A percentile compares a stretch with the other conserved stretches of the same genome.
Evolutionary conservation across 306 rosid genomes (phyloP).

Genomic region (Chamaecrista fasciculata): DNA sequence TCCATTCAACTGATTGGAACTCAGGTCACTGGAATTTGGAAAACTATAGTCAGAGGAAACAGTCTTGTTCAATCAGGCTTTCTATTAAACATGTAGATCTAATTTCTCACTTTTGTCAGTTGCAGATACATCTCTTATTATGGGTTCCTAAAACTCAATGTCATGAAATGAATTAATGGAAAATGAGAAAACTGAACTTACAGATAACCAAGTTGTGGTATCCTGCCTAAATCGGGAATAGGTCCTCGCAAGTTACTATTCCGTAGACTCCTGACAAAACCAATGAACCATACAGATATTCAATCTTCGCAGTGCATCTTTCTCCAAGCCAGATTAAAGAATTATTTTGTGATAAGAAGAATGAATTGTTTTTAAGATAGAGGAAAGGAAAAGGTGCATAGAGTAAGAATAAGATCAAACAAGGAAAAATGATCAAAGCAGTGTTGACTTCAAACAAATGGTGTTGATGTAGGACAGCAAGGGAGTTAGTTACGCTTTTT

Average conservation of each 20-base stretch:
- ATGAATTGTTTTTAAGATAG: neutral
- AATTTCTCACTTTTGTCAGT: neutral
- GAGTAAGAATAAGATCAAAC: neutral
- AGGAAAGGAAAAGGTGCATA: neutral
- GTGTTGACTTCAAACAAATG: neutral
- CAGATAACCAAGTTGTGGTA: constrained; percentile 56
- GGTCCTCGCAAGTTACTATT: constrained; percentile 80
- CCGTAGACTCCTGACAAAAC: constrained; percentile 74
- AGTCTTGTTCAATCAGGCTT: neutral
- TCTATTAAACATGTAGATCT: constrained; percentile 4
- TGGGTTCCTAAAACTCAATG: neutral
- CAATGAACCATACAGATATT: constrained; percentile 10
- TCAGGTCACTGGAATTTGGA: constrained; percentile 67
- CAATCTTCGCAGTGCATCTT: neutral
- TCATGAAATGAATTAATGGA: neutral
- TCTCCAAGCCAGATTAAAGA: constrained; percentile 1
- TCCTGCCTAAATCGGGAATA: constrained; percentile 75
- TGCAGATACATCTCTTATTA: neutral
- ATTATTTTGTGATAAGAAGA: neutral
- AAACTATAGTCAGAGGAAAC: constrained; percentile 30
- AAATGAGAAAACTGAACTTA: constrained; percentile 44
- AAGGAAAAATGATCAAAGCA: neutral
- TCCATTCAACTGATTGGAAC: constrained; percentile 67
- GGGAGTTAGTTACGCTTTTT: neutral
- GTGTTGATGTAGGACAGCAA: neutral